phyloP scores from a whole-genome alignment of 495 filamentous ascomycete species.

The Opeltia flavorubescens region DNA sequence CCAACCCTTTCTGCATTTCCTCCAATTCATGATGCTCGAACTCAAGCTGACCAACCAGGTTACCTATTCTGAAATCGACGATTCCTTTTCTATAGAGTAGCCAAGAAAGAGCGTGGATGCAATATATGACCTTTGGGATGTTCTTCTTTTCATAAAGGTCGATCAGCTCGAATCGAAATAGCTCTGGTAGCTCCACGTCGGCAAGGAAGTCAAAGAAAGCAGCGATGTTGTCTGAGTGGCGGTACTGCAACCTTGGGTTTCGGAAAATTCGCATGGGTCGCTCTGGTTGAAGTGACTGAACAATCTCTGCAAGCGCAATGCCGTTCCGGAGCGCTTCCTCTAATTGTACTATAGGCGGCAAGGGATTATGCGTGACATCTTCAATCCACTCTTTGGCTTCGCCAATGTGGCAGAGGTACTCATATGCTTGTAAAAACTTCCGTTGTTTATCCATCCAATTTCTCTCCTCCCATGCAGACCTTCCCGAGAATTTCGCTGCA shows the following conservation, averaged over 20 bases:
- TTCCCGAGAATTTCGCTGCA: constrained; percentile 31
- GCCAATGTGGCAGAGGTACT: constrained; percentile 97
- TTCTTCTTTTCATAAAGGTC: constrained; percentile 99
- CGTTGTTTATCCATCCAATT: constrained; percentile 99
- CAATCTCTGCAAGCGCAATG: constrained; percentile 91
- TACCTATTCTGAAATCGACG: constrained; percentile 92
- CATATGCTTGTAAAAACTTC: constrained; percentile 93
- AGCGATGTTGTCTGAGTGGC: constrained; percentile 95
- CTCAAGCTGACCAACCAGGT: constrained; percentile 89
- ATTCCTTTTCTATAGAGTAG: constrained; percentile 87
- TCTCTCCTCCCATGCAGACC: constrained; percentile 62
- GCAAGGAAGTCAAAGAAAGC: constrained; percentile 86
- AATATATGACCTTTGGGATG: constrained; percentile 97
- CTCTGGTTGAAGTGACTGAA: constrained; percentile 72
- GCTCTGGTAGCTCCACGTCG: constrained; percentile 85
- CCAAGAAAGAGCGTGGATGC: constrained; percentile 94
- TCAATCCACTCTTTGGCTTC: constrained; percentile 99
- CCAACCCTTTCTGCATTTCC: constrained; percentile 88
- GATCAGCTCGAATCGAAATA: constrained; percentile 97
- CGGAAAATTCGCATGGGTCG: constrained; percentile 70
- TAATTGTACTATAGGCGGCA: constrained; percentile 89
- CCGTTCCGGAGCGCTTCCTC: constrained; percentile 90
- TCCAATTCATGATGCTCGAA: constrained; percentile 98
- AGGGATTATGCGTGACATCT: constrained; percentile 73
- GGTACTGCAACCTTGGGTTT: constrained; percentile 70